Evolutionary conservation across 108 stramenopile species (phyloP).

Genomic region (Skeletonema menzelii): DNA sequence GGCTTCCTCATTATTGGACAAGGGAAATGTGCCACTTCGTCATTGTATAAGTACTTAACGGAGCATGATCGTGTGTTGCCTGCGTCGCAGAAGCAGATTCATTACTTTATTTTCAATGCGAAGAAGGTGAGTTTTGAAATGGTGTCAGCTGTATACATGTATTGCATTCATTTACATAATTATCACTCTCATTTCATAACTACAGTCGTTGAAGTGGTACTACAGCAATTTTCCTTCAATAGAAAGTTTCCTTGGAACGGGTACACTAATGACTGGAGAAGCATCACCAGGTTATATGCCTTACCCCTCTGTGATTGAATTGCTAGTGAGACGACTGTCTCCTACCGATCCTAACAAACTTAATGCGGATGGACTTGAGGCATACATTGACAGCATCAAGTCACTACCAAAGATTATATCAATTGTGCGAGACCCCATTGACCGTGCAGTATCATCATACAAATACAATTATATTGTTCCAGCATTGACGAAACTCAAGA

Average conservation of each 20-base stretch:
- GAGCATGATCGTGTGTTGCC: slow-evolving; percentile 80
- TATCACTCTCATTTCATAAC: too few relatives aligned
- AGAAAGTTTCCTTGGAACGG: slow-evolving; percentile 60
- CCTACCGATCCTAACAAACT: neutral
- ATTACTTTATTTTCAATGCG: slow-evolving; percentile 60
- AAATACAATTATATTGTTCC: slow-evolving; percentile 80
- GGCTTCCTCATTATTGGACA: slow-evolving; percentile 87
- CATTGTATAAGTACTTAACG: slow-evolving; percentile 71
- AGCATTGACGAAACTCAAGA: slow-evolving; percentile 42
- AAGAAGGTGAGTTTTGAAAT: slow-evolving; percentile 16
- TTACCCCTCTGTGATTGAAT: slow-evolving; percentile 39
- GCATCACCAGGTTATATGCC: slow-evolving; percentile 84
- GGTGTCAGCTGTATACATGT: too few relatives aligned
- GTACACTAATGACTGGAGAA: slow-evolving; percentile 85
- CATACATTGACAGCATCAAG: slow-evolving; percentile 12
- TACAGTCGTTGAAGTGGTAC: slow-evolving; percentile 71
- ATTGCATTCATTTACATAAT: neutral
- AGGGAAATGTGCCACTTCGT: slow-evolving; percentile 88
- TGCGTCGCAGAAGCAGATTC: slow-evolving; percentile 80
- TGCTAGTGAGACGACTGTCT: slow-evolving; percentile 18
- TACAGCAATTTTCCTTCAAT: slow-evolving; percentile 75
- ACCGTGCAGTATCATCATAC: slow-evolving; percentile 75
- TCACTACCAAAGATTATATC: slow-evolving; percentile 59
- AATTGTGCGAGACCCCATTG: slow-evolving; percentile 75
- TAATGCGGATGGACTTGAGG: slow-evolving; percentile 10